phyloP scores from a whole-genome alignment of 805 yeast species.

The Debaryomyces hansenii region DNA sequence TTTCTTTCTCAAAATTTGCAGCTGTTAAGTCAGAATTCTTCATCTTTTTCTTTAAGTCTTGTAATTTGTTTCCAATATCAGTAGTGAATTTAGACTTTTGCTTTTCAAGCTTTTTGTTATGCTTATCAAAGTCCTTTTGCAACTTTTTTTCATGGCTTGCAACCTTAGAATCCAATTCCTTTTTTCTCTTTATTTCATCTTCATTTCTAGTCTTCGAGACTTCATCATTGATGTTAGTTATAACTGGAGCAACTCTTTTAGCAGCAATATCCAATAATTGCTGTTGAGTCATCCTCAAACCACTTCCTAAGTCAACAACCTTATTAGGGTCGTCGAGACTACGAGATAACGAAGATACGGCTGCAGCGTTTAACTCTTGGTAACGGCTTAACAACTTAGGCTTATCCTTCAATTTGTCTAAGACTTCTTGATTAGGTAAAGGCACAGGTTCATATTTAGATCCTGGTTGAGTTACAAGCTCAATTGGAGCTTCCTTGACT shows the following conservation, averaged over 20 bases:
- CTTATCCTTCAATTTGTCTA: slow-evolving; percentile 42
- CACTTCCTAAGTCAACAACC: slow-evolving; percentile 53
- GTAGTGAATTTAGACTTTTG: slow-evolving; percentile 38
- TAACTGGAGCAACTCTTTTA: slow-evolving; percentile 54
- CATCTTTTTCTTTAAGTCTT: slow-evolving; percentile 19
- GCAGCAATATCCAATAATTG: slow-evolving; percentile 58
- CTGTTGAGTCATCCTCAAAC: slow-evolving; percentile 52
- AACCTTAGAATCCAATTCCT: slow-evolving; percentile 36
- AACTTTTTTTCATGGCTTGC: slow-evolving; percentile 36
- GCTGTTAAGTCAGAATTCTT: slow-evolving; percentile 31
- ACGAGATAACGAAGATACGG: slow-evolving; percentile 45
- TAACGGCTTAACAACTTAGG: slow-evolving; percentile 51
- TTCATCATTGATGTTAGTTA: slow-evolving; percentile 50
- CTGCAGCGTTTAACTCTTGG: slow-evolving; percentile 48
- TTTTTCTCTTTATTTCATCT: slow-evolving; percentile 43
- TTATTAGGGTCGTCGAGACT: slow-evolving; percentile 50
- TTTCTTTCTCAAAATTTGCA: slow-evolving; percentile 39
- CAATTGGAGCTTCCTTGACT: slow-evolving; percentile 33
- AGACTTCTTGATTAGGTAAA: slow-evolving; percentile 34
- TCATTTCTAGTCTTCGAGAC: slow-evolving; percentile 45
- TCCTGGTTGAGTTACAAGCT: slow-evolving; percentile 31
- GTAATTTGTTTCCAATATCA: slow-evolving; percentile 38
- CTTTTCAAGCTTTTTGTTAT: slow-evolving; percentile 37
- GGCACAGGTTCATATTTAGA: slow-evolving; percentile 35
- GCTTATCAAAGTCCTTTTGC: slow-evolving; percentile 34